phyloP scores from a whole-genome alignment of 495 filamentous ascomycete genomes.

The Xylaria venustula region DNA sequence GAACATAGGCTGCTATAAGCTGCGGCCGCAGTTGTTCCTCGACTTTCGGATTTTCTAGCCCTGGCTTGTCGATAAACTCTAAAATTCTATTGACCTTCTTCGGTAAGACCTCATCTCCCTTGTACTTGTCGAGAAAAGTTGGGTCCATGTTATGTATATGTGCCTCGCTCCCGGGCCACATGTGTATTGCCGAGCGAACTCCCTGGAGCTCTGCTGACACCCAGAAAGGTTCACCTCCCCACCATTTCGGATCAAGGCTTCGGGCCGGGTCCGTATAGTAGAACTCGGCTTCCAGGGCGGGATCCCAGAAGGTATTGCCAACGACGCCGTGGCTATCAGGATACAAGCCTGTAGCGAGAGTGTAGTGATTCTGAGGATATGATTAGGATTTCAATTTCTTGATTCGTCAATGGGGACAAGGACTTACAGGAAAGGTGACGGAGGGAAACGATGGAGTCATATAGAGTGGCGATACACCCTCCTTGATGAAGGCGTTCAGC shows the following conservation, averaged over 20 bases:
- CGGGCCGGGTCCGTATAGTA: constrained; percentile 73
- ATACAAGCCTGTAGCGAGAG: constrained; percentile 86
- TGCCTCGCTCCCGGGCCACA: constrained; percentile 97
- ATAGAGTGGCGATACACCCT: constrained; percentile 84
- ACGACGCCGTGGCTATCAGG: constrained; percentile 93
- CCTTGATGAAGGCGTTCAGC: constrained; percentile 72
- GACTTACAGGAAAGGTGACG: constrained; percentile 79
- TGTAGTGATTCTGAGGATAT: constrained; percentile 73
- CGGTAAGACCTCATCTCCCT: constrained; percentile 68
- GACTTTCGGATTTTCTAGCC: constrained; percentile 48
- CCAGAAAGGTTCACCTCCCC: constrained; percentile 92
- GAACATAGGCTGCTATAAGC: constrained; percentile 91
- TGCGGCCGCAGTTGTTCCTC: constrained; percentile 63
- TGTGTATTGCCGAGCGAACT: constrained; percentile 80
- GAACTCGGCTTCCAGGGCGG: constrained; percentile 71
- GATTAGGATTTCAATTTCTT: too few species aligned
- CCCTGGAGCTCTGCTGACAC: constrained; percentile 80
- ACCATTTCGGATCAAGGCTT: constrained; percentile 85
- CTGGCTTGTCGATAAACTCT: constrained; percentile 77
- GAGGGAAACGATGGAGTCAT: constrained; percentile 94
- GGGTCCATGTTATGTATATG: constrained; percentile 67
- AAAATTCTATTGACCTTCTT: constrained; percentile 77
- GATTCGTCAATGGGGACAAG: too few species aligned
- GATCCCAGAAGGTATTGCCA: constrained; percentile 93
- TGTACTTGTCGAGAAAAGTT: constrained; percentile 77